A percentile compares a stretch with the other conserved stretches of the same genome.
These are phyloP conservation scores for Vanilla planifolia DNA, from an alignment of 106 monocot genomes.

Conservation along the genomic window DNA sequence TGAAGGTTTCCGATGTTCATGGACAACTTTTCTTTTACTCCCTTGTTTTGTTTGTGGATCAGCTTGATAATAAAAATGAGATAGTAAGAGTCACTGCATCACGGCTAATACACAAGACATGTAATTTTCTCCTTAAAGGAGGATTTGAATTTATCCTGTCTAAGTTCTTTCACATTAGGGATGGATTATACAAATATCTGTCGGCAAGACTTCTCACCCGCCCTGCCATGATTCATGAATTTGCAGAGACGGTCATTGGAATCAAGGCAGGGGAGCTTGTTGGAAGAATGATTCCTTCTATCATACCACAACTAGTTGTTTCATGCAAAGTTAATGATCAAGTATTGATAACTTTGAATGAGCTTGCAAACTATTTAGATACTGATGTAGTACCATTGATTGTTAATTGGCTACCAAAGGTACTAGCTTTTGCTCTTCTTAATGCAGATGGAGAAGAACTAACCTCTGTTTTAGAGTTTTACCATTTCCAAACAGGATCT, in stretches of 20 bases:
- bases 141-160: conserved; percentile 62
- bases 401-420: conserved; percentile 87
- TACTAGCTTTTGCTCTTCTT: conserved; percentile 84
- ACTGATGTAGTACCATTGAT: conserved; percentile 60
- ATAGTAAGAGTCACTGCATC: conserved; percentile 53
- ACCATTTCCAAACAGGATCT: conserved; percentile 74
- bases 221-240: conserved; percentile 58
- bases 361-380: conserved; percentile 63
- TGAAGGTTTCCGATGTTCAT: conserved; percentile 51
- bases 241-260: conserved; percentile 72
- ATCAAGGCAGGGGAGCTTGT: conserved; percentile 62
- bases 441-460: conserved; percentile 51
- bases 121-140: conserved; percentile 44
- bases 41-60: conserved; percentile 72
- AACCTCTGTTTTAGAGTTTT: conserved; percentile 78
- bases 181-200: conserved; percentile 76
- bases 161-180: conserved; percentile 51
- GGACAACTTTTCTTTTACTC: conserved; percentile 47
- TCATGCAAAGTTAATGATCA: conserved; percentile 59
- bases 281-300: conserved; percentile 64
- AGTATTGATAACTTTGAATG: conserved; percentile 44
- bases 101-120: conserved; percentile 48
- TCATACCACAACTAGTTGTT: conserved; percentile 80
- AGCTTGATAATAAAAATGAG: conserved; percentile 58
- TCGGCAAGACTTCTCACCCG: conserved; percentile 47